Percentiles rank a stretch among this genome's conserved stretches.
Conservation (phyloP, 2,329 filamentous ascomycete genomes). For the Aotearoamyces nothofagi region DNA sequence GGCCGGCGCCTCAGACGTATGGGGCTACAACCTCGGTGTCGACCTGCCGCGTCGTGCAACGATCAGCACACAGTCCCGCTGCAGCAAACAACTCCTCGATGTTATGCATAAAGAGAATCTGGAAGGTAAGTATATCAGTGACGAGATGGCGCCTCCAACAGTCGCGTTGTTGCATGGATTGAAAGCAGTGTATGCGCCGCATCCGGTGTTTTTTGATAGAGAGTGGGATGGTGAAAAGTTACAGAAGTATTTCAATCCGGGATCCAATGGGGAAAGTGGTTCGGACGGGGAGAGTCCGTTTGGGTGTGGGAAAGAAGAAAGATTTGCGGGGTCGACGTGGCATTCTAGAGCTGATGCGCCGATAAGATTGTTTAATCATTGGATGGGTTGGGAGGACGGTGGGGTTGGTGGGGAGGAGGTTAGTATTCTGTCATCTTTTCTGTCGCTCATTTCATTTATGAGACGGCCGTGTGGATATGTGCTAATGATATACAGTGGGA, state of each 20-base stretch:
- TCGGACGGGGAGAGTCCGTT: slow-evolving; percentile 36
- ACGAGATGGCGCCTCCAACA: slow-evolving; percentile 66
- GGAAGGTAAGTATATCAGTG: slow-evolving; percentile 59
- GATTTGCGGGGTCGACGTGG: slow-evolving; percentile 44
- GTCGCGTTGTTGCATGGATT: slow-evolving; percentile 62
- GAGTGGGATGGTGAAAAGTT: slow-evolving; percentile 45
- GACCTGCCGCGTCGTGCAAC: slow-evolving; percentile 52
- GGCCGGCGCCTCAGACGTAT: slow-evolving; percentile 46
- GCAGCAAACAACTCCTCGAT: slow-evolving; percentile 56
- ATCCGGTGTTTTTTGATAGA: slow-evolving; percentile 67
- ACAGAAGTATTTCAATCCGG: slow-evolving; percentile 44
- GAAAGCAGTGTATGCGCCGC: slow-evolving; percentile 64
- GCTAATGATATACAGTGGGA: slow-evolving; percentile 32
- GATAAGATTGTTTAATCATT: slow-evolving; percentile 45
- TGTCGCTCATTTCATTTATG: neutral
- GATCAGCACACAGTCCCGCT: slow-evolving; percentile 63
- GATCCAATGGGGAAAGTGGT: slow-evolving; percentile 36
- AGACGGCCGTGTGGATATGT: neutral
- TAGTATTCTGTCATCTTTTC: slow-evolving; percentile 2
- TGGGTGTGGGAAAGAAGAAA: slow-evolving; percentile 41
- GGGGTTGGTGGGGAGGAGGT: slow-evolving; percentile 31
- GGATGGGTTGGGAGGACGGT: slow-evolving; percentile 43
- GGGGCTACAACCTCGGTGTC: slow-evolving; percentile 38
- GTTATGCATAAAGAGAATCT: slow-evolving; percentile 68
- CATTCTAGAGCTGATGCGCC: slow-evolving; percentile 43